Conservation (phyloP, 805 yeast species). For the Wickerhamiella nectarea region DNA sequence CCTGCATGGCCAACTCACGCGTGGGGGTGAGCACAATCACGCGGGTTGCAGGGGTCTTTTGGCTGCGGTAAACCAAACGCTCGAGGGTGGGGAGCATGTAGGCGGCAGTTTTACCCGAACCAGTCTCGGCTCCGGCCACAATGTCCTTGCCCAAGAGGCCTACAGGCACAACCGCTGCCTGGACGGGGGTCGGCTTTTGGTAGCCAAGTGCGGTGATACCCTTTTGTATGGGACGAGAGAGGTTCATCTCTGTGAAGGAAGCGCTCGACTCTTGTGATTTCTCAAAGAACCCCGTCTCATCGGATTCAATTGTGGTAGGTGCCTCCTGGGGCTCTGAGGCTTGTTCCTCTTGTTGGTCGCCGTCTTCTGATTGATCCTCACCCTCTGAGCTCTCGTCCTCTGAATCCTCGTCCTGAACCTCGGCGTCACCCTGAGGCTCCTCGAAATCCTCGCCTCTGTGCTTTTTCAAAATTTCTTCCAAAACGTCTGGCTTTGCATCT, state of each 20-base stretch:
- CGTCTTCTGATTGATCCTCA: too few species aligned
- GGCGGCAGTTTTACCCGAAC: conserved; percentile 99
- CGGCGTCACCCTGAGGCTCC: conserved; percentile 26
- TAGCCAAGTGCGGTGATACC: conserved; percentile 74
- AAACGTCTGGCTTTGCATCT: conserved; percentile 56
- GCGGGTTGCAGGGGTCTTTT: conserved; percentile 73
- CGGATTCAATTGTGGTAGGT: conserved; percentile 22
- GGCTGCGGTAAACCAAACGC: conserved; percentile 77
- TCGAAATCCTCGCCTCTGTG: conserved; percentile 79
- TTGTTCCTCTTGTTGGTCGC: too few species aligned
- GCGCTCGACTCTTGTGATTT: conserved; percentile 32
- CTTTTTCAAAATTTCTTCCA: conserved; percentile 74
- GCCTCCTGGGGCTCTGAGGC: conserved; percentile 25
- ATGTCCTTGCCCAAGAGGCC: conserved; percentile 89
- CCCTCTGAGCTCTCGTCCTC: conserved; percentile 30
- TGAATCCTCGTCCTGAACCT: conserved; percentile 33
- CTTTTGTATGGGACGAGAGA: conserved; percentile 82
- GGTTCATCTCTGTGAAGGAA: conserved; percentile 60
- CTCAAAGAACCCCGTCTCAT: conserved; percentile 26
- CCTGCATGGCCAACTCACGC: conserved; percentile 95
- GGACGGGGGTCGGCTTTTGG: conserved; percentile 85
- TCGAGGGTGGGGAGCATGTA: conserved; percentile 92
- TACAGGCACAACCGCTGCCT: conserved; percentile 83
- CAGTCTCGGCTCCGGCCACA: conserved; percentile 98
- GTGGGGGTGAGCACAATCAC: conserved; percentile 90